Base-by-base conservation (phyloP, 208 protist species). In the Wallacemonas sp. region DNA sequence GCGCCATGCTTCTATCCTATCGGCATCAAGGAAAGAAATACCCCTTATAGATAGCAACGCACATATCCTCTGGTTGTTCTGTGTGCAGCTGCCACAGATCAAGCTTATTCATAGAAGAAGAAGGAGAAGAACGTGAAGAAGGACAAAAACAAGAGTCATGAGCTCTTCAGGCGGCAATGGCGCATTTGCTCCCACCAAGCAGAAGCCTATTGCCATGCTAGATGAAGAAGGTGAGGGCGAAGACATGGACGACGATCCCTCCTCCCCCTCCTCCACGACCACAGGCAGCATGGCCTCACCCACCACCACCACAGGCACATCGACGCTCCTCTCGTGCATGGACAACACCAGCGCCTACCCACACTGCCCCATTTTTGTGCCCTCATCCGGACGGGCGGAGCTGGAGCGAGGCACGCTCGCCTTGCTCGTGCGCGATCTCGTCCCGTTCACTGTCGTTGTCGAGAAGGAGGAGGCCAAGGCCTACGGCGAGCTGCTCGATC, bases 351-450 rank as follows among this genome's bases (percentile, higher is more conserved):
- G 26, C 0, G 28, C 67, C 33, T 89, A 89, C 52, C 84, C 84
- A 11, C 84, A 90, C 65, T 92, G 87, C 71, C 87, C 87, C 3
- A 81, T 97, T 29, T 97, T 84, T 71, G 80, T 97, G 12, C 92
- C 79, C 10, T 87, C 86, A 20, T 93, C 88, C n/a, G 87, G 81
- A 2, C 84, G 92, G 20, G 61, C 54, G 2, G 81, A 89, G 20
- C 50, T 76, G 68, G 76, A 81, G 26, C 76, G 84, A 23, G 81
- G 79, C 18, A 97, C 89, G 18, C 64, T 91, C 38, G 71, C 77
- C 1, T 66, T 80, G 8, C 70, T 97, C 16, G 66, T 92, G 25
- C 72, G 76, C 14, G 87, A 95, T 28, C 70, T 84, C 48, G 73
- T 97, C 14, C 86, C 88, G 8, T 94, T 90, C 62, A 82, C 82